phyloP scores from a whole-genome alignment of 2,329 filamentous ascomycete genomes.

The Phaeosphaeriaceae sp. region DNA sequence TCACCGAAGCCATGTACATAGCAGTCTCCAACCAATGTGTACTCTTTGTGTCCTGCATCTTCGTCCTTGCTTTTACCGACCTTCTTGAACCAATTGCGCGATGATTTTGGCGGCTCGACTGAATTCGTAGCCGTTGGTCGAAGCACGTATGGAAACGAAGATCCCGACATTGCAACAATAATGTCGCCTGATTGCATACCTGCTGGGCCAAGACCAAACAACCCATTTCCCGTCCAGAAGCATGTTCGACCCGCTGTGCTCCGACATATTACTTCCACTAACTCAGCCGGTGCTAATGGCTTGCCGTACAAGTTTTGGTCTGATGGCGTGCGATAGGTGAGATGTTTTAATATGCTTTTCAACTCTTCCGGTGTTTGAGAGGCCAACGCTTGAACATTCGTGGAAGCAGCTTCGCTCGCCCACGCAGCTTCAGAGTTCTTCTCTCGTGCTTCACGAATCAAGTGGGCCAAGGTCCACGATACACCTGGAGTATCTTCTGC shows the following conservation, averaged over 20 bases:
- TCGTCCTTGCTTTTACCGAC: background rate
- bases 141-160: slow-evolving; percentile 1
- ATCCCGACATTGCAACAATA: slow-evolving; percentile 1
- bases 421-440: background rate
- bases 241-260: slow-evolving; percentile 3
- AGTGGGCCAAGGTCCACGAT: background rate
- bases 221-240: slow-evolving; percentile 1
- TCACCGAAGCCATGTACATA: slow-evolving; percentile 1
- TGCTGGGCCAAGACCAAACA: slow-evolving; percentile 4
- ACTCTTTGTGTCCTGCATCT: background rate
- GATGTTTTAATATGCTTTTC: background rate
- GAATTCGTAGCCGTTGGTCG: background rate
- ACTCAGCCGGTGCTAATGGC: background rate
- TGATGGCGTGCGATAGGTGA: background rate
- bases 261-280: background rate
- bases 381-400: background rate
- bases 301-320: background rate
- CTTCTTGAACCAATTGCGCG: background rate
- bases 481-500: background rate
- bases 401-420: background rate
- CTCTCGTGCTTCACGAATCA: slow-evolving; percentile 1
- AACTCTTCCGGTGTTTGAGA: background rate
- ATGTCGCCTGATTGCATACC: slow-evolving; percentile 1
- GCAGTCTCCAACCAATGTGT: slow-evolving; percentile 1
- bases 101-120: background rate